Conservation (phyloP, 768 basidiomycete genomes). For the Psilocybe subaeruginosa region DNA sequence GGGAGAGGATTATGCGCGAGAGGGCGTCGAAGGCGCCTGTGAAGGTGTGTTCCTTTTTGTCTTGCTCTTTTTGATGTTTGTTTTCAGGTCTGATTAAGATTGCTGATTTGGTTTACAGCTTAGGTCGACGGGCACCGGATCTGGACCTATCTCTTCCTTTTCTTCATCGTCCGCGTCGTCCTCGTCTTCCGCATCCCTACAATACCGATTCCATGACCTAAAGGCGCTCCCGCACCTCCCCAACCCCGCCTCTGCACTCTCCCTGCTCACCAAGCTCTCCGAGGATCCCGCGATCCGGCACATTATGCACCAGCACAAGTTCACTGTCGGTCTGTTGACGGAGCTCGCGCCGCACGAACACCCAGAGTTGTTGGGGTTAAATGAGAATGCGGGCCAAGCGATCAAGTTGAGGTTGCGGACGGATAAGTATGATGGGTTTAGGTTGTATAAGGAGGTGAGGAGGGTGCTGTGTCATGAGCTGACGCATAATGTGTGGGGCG, state of each 20-base stretch:
- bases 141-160: constrained; percentile 24
- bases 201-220: constrained; percentile 67
- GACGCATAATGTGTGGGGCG: constrained; percentile 73
- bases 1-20: constrained; percentile 61
- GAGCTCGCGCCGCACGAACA: constrained; percentile 82
- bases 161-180: constrained; percentile 14
- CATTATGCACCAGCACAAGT: constrained; percentile 71
- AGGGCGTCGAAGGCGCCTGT: constrained; percentile 57
- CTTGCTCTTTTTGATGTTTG: not conserved
- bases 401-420: constrained; percentile 76
- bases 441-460: constrained; percentile 64
- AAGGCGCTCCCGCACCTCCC: constrained; percentile 68
- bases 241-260: constrained; percentile 56
- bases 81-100: not conserved
- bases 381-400: constrained; percentile 59
- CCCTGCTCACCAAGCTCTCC: constrained; percentile 58
- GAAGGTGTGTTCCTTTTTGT: constrained; percentile 48
- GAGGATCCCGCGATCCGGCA: constrained; percentile 73
- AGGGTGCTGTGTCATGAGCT: constrained; percentile 78
- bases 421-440: constrained; percentile 72
- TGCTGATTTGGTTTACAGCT: constrained; percentile 35
- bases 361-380: constrained; percentile 70
- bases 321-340: constrained; percentile 69
- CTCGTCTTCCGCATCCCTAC: constrained; percentile 36
- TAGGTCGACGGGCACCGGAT: constrained; percentile 53